Evolutionary conservation across 768 basidiomycete species (phyloP), one percentile per base, ranked within the genome.

Genomic region (Lactifluus subvellereus): DNA sequence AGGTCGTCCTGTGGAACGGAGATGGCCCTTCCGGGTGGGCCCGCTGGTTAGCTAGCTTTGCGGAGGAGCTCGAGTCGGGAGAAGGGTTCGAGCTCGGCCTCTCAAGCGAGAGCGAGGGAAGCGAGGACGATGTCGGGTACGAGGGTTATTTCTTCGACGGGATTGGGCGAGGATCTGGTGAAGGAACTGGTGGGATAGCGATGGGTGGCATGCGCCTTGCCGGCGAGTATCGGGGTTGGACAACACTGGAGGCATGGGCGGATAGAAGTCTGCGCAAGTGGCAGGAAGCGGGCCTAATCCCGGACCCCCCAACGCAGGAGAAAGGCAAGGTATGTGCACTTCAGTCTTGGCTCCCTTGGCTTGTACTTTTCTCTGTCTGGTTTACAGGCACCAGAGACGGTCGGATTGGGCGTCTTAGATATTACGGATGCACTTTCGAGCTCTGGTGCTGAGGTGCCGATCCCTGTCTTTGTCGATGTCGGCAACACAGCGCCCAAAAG

Each of bases 11-110:
- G 51, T 98, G 89, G 86, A 80, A 83, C 56, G 97, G 97, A 8
- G 94, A 98, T 61, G 94, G 94, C 8, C 80, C 83, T 16, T 86
- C 82, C 10, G 97, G 96, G 4, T 99, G 97, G 96, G 97, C 92
- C 40, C 85, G 86, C 70, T 99, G 94, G 93, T 76, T 98, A 56
- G 86, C 93, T 5, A 80, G 79, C 59, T 98, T 98, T 69, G 94
- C 85, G 1, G 96, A 98, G 33, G 94, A 98, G 54, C 74, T 99
- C 22, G 96, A 98, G 77, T 84, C 76, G 55, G 92, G 94, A 5
- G 94, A 96, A 66, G 89, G 90, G 7, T 94, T 83, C 73, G 94
- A 94, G 73, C 77, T 94, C 53, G 91, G 90, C 16, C 74, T 72
- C 20, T 71, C 72, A 35, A 77, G 71, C 22, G 75, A 76, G 52